These are phyloP conservation scores for Termitomyces sp. DNA, from an alignment of 768 basidiomycete genomes.

Conservation along the genomic window DNA sequence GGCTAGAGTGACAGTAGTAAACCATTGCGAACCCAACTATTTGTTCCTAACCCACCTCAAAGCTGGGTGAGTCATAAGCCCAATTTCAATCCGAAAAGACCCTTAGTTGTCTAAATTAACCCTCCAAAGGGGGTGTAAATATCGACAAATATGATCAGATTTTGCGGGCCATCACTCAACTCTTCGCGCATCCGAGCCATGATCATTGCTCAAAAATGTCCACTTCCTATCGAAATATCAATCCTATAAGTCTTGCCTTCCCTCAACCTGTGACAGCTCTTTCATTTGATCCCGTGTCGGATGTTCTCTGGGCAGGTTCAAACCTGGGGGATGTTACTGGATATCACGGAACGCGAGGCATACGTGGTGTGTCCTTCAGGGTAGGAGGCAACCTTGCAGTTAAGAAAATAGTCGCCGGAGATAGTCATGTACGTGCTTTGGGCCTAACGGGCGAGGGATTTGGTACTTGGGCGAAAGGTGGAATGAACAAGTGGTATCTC, in stretches of 20 bases:
- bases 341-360: conserved; percentile 55
- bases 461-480: conserved; percentile 81
- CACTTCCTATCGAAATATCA: conserved; percentile 25
- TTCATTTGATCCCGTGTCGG: conserved; percentile 87
- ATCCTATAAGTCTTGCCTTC: conserved; percentile 28
- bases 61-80: too few species aligned
- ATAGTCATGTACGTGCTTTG: conserved; percentile 69
- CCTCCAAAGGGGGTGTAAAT: too few species aligned
- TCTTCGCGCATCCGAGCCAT: conserved; percentile 7
- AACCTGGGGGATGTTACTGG: conserved; percentile 66
- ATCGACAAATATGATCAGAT: too few species aligned
- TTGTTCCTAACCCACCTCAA: too few species aligned
- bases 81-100: too few species aligned
- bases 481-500: conserved; percentile 78
- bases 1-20: too few species aligned
- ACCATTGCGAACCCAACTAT: too few species aligned
- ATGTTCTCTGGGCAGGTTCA: conserved; percentile 83
- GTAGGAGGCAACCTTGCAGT: conserved; percentile 67
- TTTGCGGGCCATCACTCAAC: too few species aligned
- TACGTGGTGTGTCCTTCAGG: conserved; percentile 68
- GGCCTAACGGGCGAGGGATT: conserved; percentile 56
- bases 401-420: conserved; percentile 70
- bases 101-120: too few species aligned
- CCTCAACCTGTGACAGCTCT: conserved; percentile 64
- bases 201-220: conserved; percentile 24